Evolutionary conservation across 2,329 filamentous ascomycete species (phyloP).

Genomic region (Botrytis hyacinthi): DNA sequence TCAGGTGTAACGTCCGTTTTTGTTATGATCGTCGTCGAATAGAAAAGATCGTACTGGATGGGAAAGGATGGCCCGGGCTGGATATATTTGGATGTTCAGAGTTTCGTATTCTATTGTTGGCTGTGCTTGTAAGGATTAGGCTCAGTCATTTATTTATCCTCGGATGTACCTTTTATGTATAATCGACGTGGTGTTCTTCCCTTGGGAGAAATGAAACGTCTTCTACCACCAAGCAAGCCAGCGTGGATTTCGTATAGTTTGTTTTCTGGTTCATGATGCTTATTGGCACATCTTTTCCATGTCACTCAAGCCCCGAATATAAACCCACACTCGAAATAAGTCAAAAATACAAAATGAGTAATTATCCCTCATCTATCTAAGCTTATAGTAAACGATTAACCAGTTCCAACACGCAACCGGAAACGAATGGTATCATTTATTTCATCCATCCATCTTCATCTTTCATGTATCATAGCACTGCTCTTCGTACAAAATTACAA

Average conservation of each 20-base stretch:
- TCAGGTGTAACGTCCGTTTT: neutral
- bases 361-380: neutral
- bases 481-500: slow-evolving; percentile 2
- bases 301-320: neutral
- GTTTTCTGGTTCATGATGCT: neutral
- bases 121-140: neutral
- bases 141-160: neutral
- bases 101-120: neutral
- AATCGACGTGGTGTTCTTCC: neutral
- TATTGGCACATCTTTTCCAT: neutral
- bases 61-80: neutral
- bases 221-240: neutral
- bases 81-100: neutral
- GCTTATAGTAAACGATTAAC: neutral
- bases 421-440: neutral
- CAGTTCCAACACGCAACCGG: neutral
- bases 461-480: neutral
- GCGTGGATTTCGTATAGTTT: neutral
- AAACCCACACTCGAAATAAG: neutral
- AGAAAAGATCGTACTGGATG: neutral
- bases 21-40: neutral
- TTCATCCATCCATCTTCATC: neutral
- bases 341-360: neutral
- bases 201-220: neutral
- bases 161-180: neutral